A percentile compares a stretch with the other conserved stretches of the same genome.
Evolutionary conservation across 495 filamentous ascomycete species (phyloP).

Genomic region (Neurospora africana): DNA sequence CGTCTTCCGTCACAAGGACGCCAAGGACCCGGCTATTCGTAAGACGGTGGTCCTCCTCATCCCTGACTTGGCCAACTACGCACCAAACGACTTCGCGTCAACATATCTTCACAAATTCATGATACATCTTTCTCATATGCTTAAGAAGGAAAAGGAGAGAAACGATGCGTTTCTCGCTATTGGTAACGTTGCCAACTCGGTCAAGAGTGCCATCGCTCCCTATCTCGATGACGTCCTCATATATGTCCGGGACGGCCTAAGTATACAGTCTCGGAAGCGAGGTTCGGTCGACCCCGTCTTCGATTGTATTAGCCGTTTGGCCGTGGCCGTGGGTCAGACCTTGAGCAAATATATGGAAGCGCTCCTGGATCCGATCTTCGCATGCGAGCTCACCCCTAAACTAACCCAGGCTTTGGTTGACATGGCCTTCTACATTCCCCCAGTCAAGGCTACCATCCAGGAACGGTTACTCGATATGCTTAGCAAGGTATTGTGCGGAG

Average conservation of each 20-base stretch:
- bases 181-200: conserved; percentile 90
- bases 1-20: conserved; percentile 79
- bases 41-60: conserved; percentile 82
- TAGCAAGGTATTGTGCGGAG: conserved; percentile 83
- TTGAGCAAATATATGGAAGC: conserved; percentile 98
- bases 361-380: conserved; percentile 90
- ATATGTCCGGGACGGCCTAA: conserved; percentile 83
- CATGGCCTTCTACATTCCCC: conserved; percentile 97
- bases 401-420: conserved; percentile 92
- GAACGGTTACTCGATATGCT: conserved; percentile 90
- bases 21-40: conserved; percentile 76
- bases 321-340: conserved; percentile 87
- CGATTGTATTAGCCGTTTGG: conserved; percentile 93
- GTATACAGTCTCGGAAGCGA: conserved; percentile 64
- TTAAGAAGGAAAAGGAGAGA: conserved; percentile 91
- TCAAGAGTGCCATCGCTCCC: conserved; percentile 83
- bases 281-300: conserved; percentile 86
- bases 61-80: conserved; percentile 85
- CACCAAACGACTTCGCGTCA: conserved; percentile 72
- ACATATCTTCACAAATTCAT: conserved; percentile 90
- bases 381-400: conserved; percentile 83
- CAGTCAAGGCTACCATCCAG: conserved; percentile 84
- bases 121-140: conserved; percentile 84
- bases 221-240: conserved; percentile 90
- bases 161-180: conserved; percentile 91